A percentile compares a stretch with the other conserved stretches of the same genome.
These are phyloP conservation scores for Phaseolus lunatus DNA, from an alignment of 306 rosid genomes.

Conservation along the genomic window DNA sequence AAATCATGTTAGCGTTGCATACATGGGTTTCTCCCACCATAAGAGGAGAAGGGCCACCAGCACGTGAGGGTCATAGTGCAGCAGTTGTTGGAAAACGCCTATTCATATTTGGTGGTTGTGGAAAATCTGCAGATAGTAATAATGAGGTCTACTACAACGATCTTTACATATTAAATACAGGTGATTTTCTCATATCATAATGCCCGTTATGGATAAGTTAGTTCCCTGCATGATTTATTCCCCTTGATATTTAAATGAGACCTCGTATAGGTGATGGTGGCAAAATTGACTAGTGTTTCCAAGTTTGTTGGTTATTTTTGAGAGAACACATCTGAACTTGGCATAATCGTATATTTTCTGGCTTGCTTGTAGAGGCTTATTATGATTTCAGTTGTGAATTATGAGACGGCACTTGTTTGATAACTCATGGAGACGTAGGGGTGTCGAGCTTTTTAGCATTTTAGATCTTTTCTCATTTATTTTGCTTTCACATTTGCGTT, in stretches of 20 bases:
- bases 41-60: constrained; percentile 93
- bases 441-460: constrained; percentile 16
- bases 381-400: not conserved
- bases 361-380: not conserved
- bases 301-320: constrained; percentile 34
- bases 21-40: constrained; percentile 83
- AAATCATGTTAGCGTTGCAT: constrained; percentile 63
- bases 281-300: constrained; percentile 12
- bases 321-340: constrained; percentile 26
- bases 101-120: constrained; percentile 94
- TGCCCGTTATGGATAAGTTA: not conserved
- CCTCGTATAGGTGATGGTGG: not conserved
- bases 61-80: constrained; percentile 96
- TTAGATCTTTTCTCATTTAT: constrained; percentile 39
- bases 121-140: constrained; percentile 71
- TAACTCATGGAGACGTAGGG: constrained; percentile 6
- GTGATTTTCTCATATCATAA: constrained; percentile 52
- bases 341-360: not conserved
- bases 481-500: constrained; percentile 20
- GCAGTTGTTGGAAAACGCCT: constrained; percentile 88
- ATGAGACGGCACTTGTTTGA: constrained; percentile 30
- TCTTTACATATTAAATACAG: constrained; percentile 91
- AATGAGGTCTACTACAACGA: constrained; percentile 86
- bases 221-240: constrained; percentile 19
- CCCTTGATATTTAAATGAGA: constrained; percentile 23